These are phyloP conservation scores for Neurospora sp. DNA, from an alignment of 495 filamentous ascomycete species.

Conservation along the genomic window DNA sequence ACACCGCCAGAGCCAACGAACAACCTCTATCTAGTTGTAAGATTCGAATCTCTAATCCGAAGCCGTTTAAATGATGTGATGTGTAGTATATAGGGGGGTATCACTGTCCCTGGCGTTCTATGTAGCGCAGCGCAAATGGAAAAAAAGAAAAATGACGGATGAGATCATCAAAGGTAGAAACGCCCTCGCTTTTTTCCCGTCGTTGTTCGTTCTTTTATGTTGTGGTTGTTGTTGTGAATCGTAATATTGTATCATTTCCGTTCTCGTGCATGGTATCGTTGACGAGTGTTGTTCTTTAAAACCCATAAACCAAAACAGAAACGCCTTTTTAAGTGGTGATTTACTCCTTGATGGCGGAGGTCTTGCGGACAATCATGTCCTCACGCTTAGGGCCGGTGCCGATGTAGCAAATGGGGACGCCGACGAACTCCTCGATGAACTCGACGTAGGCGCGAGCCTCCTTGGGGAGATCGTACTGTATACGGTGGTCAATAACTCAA, in stretches of 20 bases:
- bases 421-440: slow-evolving; percentile 61
- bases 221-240: background rate
- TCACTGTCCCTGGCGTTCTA: background rate
- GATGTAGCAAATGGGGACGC: slow-evolving; percentile 64
- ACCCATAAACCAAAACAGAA: background rate
- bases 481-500: background rate
- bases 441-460: slow-evolving; percentile 66
- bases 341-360: slow-evolving; percentile 4
- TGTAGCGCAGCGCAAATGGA: background rate
- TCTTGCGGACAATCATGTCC: slow-evolving; percentile 26
- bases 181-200: background rate
- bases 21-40: background rate
- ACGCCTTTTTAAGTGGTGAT: background rate
- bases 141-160: background rate
- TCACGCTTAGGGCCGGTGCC: slow-evolving; percentile 70
- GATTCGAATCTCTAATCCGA: background rate
- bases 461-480: slow-evolving; percentile 58
- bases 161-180: background rate
- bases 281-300: background rate
- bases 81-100: background rate
- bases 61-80: background rate
- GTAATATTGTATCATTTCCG: background rate
- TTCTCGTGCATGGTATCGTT: background rate
- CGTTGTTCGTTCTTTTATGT: background rate
- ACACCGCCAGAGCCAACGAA: background rate